Evolutionary conservation across 306 rosid species (phyloP).

Genomic region (Biancaea sappan): DNA sequence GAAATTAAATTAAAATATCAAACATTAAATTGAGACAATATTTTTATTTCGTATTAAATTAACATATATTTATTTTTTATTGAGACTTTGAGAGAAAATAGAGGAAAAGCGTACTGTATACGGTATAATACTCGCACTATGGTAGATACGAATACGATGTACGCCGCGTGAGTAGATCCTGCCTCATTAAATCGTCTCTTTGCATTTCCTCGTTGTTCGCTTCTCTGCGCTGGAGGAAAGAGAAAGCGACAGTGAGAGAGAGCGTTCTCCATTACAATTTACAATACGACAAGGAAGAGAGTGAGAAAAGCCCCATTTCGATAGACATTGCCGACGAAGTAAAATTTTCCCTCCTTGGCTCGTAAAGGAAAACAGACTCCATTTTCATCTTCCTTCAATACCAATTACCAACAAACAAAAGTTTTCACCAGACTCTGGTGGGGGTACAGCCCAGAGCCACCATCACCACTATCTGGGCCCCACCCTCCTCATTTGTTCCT

Average conservation of each 20-base stretch:
- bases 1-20: too few relatives aligned
- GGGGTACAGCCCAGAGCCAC: conserved; percentile 47
- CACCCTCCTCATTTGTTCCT: conserved; percentile 29
- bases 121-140: not conserved
- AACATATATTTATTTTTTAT: too few relatives aligned
- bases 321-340: not conserved
- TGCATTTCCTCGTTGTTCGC: not conserved
- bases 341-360: not conserved
- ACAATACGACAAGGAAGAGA: not conserved
- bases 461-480: conserved; percentile 48
- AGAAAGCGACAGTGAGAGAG: not conserved
- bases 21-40: too few relatives aligned
- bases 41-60: too few relatives aligned
- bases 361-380: not conserved
- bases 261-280: not conserved
- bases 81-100: too few relatives aligned
- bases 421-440: conserved; percentile 46
- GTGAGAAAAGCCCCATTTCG: not conserved
- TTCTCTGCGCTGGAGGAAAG: not conserved
- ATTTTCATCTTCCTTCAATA: not conserved
- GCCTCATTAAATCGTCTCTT: not conserved
- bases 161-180: conserved; percentile 53
- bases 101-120: not conserved
- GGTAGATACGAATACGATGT: not conserved
- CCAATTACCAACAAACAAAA: not conserved